Evolutionary conservation across 2,329 filamentous ascomycete genomes (phyloP).

Genomic region (Penicillium brasilianum): DNA sequence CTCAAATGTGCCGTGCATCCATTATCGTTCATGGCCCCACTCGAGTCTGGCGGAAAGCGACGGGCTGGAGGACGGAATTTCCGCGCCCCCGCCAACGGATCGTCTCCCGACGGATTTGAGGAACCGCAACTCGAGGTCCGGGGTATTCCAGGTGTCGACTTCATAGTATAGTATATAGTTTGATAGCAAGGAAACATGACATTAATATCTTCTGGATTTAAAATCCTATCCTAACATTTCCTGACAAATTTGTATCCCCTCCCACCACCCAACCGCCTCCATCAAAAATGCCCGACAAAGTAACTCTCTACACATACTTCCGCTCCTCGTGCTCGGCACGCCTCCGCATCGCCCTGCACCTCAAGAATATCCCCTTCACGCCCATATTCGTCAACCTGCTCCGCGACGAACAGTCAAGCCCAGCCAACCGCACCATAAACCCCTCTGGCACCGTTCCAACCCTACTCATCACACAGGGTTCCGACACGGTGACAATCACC

Average conservation of each 20-base stretch:
- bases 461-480: slow-evolving; percentile 48
- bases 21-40: neutral
- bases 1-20: too few species aligned
- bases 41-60: slow-evolving; percentile 9
- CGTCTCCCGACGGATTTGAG: neutral
- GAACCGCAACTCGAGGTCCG: slow-evolving; percentile 4
- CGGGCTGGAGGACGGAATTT: slow-evolving; percentile 14
- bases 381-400: slow-evolving; percentile 59
- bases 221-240: neutral
- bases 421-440: slow-evolving; percentile 56
- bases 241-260: neutral
- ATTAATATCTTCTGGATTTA: neutral
- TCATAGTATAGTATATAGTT: neutral
- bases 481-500: slow-evolving; percentile 49
- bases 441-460: slow-evolving; percentile 62
- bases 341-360: slow-evolving; percentile 63
- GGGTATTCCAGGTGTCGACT: neutral
- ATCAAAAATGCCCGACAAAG: slow-evolving; percentile 28
- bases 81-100: slow-evolving; percentile 5
- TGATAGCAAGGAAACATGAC: neutral
- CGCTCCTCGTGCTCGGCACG: slow-evolving; percentile 67
- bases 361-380: slow-evolving; percentile 59
- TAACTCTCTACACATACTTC: slow-evolving; percentile 63
- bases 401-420: slow-evolving; percentile 57
- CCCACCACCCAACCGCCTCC: neutral